Evolutionary conservation across 805 yeast genomes (phyloP).

Genomic region (Spathaspora girioi): DNA sequence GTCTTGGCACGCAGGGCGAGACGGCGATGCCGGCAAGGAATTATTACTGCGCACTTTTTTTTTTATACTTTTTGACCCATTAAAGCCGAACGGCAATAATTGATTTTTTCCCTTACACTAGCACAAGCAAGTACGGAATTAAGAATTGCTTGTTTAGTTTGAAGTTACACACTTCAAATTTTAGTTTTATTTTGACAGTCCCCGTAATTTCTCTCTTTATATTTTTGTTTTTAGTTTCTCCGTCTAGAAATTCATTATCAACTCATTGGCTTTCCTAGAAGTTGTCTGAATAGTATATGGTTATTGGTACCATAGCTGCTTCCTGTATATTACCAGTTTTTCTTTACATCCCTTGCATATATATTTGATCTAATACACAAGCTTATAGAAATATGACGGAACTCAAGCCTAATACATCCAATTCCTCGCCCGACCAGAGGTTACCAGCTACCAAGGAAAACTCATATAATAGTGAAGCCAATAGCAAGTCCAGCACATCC

Average conservation of each 20-base stretch:
- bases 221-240: no score
- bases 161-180: no score
- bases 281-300: background rate
- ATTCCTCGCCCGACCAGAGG: background rate
- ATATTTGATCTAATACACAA: background rate
- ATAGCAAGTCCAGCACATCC: slow-evolving; percentile 4
- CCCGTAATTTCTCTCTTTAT: no score
- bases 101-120: background rate
- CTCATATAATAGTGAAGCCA: background rate
- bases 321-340: background rate
- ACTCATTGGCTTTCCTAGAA: background rate
- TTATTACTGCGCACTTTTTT: no score
- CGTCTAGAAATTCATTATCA: no score
- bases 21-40: background rate
- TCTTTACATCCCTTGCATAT: background rate
- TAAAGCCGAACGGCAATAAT: background rate
- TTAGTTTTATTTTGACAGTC: no score
- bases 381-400: background rate
- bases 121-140: background rate
- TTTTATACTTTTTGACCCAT: background rate
- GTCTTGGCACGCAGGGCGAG: background rate
- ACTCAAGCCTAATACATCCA: background rate
- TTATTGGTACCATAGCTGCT: background rate
- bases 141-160: background rate
- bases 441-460: background rate